A percentile compares a stretch with the other conserved stretches of the same genome.
Evolutionary conservation across 139 green algal species (phyloP).

Genomic region (Auxenochlorella pyrenoidosa): DNA sequence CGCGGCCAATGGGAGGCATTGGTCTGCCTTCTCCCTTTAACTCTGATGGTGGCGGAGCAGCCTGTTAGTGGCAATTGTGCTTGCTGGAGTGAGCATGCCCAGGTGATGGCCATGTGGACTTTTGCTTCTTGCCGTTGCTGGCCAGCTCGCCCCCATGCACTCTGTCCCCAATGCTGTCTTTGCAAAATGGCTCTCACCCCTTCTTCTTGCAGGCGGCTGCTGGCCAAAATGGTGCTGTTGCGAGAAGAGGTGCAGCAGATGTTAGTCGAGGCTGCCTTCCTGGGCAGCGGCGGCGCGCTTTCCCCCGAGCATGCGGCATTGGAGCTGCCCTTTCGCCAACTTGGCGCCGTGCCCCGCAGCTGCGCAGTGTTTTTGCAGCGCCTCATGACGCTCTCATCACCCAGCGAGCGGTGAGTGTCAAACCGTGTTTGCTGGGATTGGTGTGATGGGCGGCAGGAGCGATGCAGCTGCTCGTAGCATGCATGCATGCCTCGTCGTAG

Average conservation of each 20-base stretch:
- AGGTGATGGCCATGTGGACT: too few species aligned
- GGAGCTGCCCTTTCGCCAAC: conserved; percentile 2
- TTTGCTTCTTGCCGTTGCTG: too few species aligned
- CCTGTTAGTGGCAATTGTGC: too few species aligned
- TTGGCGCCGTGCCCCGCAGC: conserved; percentile 3
- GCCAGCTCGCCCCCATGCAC: too few species aligned
- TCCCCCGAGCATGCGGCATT: neutral
- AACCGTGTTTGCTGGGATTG: neutral
- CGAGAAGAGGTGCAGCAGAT: conserved; percentile 25
- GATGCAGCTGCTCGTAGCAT: too few species aligned
- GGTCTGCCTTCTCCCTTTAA: too few species aligned
- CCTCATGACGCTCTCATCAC: conserved; percentile 16
- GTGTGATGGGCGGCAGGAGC: too few species aligned
- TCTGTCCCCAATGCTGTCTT: neutral
- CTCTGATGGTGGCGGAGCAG: too few species aligned
- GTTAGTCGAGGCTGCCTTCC: neutral
- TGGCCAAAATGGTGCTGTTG: conserved; percentile 32
- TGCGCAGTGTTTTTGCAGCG: conserved; percentile 25
- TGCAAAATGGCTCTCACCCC: neutral
- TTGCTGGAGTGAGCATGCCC: too few species aligned
- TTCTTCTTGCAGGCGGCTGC: neutral
- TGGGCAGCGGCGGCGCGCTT: neutral
- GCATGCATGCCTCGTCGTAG: too few species aligned
- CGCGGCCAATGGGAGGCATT: too few species aligned
- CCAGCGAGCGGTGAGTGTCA: neutral